Base-by-base conservation (phyloP, 768 basidiomycete genomes). In the Boletus tylopilopsis region DNA sequence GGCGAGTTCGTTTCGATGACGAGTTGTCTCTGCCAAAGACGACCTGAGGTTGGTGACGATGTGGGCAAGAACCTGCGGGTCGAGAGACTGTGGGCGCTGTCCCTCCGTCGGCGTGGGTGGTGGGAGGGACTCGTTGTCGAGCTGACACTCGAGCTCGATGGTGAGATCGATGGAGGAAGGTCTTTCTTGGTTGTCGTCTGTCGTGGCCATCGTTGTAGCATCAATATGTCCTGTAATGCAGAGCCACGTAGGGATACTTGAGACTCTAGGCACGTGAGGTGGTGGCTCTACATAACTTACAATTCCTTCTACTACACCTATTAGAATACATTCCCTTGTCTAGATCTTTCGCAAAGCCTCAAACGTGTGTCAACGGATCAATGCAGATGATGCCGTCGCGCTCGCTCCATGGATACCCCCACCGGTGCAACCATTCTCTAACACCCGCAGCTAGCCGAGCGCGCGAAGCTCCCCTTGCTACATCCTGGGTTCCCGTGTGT, bases 331-430 rank as follows among this genome's bases (percentile, higher is more conserved):
- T 29, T 16, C 7, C 22, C 0, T 34, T 32, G 19, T 42, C 49
- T 64, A 65, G 13, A 49, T 50, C 42, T 39, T 44, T 32, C 21
- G n/a, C 30, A n/a, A n/a, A n/a, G n/a, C n/a, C 36, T 70, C 56
- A 68, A 6, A 74, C 68, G 55, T 94, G 92, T 24, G 89, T 92
- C 55, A 90, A 72, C 21, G 87, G 72, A 68, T 97, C 94, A 42
- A 96, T 81, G 66, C 89, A 94, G 47, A 96, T 80, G 43, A 92
- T 82, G 3, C 94, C 94, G 60, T 90, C 90, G 8, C 85, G 81
- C 66, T 96, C 94, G 67, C 79, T 87, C 94, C 94, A 96, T 16
- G 94, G 90, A 72, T 94, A 97, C 49, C 90, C 90, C 91, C 92
- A 97, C 47, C 87, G 81, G 59, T 93, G 89, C 39, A 97, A 69